phyloP scores from a whole-genome alignment of 768 basidiomycete species.

The Clitopilus hobsonii region DNA sequence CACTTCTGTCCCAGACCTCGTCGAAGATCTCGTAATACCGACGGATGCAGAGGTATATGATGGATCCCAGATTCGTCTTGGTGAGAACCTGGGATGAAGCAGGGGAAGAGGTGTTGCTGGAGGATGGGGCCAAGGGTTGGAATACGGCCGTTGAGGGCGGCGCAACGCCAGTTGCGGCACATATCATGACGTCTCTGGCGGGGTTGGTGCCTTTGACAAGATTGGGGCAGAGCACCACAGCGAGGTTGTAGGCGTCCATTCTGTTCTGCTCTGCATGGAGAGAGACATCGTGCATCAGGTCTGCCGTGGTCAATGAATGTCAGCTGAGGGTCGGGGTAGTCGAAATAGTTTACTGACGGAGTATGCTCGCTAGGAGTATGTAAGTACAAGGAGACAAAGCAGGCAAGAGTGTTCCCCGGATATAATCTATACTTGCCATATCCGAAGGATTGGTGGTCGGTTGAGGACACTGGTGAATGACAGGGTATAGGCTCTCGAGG shows the following conservation, averaged over 20 bases:
- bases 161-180: conserved; percentile 46
- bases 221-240: conserved; percentile 77
- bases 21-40: conserved; percentile 86
- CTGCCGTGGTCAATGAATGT: too few species aligned
- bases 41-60: conserved; percentile 75
- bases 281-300: conserved; percentile 77
- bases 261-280: conserved; percentile 59
- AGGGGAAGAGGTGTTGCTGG: neutral
- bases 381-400: conserved; percentile 67
- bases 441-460: conserved; percentile 49
- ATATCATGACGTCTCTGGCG: conserved; percentile 70
- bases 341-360: too few species aligned
- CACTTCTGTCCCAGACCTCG: conserved; percentile 68
- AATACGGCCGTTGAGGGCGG: conserved; percentile 9
- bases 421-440: conserved; percentile 54
- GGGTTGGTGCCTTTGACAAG: conserved; percentile 68
- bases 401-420: conserved; percentile 65
- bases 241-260: conserved; percentile 83
- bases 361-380: conserved; percentile 66
- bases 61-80: conserved; percentile 57
- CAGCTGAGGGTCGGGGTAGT: too few species aligned
- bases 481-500: conserved; percentile 60
- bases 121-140: conserved; percentile 8
- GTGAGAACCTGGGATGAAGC: conserved; percentile 23
- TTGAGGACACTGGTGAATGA: conserved; percentile 64